Conservation (phyloP, 139 green algal genomes). For the Asterochloris sp. region DNA sequence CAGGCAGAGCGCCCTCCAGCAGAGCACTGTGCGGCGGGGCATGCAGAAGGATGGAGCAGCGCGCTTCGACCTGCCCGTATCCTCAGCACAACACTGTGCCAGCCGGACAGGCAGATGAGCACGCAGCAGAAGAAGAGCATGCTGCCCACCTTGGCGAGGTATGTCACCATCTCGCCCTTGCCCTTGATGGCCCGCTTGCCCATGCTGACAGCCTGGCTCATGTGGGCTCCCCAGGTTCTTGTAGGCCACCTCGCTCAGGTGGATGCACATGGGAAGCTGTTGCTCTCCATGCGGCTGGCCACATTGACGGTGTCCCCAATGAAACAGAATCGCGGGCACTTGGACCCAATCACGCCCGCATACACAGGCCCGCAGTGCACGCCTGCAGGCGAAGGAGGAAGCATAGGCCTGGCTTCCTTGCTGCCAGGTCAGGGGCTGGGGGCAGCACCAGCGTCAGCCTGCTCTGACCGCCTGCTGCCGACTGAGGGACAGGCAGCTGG, state of each 20-base stretch:
- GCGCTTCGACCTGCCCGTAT: background rate
- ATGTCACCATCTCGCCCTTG: slow-evolving; percentile 44
- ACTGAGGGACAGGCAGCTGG: background rate
- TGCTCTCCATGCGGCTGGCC: slow-evolving; percentile 43
- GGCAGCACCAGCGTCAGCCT: background rate
- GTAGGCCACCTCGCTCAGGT: slow-evolving; percentile 29
- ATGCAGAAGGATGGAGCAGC: background rate
- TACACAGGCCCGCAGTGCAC: slow-evolving; percentile 47
- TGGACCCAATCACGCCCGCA: slow-evolving; percentile 49
- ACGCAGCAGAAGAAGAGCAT: background rate
- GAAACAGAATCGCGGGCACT: slow-evolving; percentile 54
- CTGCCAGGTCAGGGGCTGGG: background rate
- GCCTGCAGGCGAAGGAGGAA: slow-evolving; percentile 10
- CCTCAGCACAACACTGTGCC: background rate
- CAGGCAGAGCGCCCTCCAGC: too few relatives aligned
- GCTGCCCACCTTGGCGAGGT: slow-evolving; percentile 23
- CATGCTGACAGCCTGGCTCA: slow-evolving; percentile 19
- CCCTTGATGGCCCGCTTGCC: slow-evolving; percentile 42
- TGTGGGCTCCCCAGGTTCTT: slow-evolving; percentile 9
- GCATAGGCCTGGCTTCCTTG: background rate
- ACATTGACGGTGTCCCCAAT: slow-evolving; percentile 48
- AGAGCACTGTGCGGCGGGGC: too few relatives aligned
- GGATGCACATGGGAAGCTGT: slow-evolving; percentile 41
- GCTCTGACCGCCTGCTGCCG: background rate
- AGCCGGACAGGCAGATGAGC: background rate